Conservation (phyloP, 495 filamentous ascomycete species). For the Aspergillus steynii region DNA sequence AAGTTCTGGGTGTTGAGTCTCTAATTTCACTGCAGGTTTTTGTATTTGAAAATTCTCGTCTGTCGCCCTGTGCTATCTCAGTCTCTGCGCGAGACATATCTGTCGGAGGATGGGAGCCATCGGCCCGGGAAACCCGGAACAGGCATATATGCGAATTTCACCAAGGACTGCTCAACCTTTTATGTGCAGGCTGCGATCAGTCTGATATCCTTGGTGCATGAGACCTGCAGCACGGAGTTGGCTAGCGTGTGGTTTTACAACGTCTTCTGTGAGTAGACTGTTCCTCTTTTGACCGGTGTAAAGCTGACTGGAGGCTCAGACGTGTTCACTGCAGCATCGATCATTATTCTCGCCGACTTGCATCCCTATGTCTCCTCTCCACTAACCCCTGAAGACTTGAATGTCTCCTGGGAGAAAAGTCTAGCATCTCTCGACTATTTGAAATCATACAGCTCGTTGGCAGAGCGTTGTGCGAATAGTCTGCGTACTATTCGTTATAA, state of each 20-base stretch:
- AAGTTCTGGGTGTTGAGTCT: background rate
- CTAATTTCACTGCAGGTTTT: constrained; percentile 8
- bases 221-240: constrained; percentile 10
- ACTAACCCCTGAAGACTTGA: too few relatives aligned
- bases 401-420: too few relatives aligned
- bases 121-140: background rate
- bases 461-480: too few relatives aligned
- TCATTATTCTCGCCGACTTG: background rate
- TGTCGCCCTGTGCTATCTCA: constrained; percentile 16
- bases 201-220: constrained; percentile 10
- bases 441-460: too few relatives aligned
- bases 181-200: constrained; percentile 13
- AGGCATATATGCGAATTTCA: background rate
- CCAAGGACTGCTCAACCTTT: constrained; percentile 5
- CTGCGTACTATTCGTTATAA: too few relatives aligned
- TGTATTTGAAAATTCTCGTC: constrained; percentile 13
- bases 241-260: constrained; percentile 22
- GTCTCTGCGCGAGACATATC: constrained; percentile 3
- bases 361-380: too few relatives aligned
- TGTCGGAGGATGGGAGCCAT: background rate
- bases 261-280: constrained; percentile 16
- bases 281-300: too few relatives aligned
- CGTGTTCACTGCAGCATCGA: constrained; percentile 14
- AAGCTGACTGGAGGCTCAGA: constrained; percentile 7
- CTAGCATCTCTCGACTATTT: too few relatives aligned